Conservation (phyloP, 148 eudicot species). For the Silene uniflora region DNA sequence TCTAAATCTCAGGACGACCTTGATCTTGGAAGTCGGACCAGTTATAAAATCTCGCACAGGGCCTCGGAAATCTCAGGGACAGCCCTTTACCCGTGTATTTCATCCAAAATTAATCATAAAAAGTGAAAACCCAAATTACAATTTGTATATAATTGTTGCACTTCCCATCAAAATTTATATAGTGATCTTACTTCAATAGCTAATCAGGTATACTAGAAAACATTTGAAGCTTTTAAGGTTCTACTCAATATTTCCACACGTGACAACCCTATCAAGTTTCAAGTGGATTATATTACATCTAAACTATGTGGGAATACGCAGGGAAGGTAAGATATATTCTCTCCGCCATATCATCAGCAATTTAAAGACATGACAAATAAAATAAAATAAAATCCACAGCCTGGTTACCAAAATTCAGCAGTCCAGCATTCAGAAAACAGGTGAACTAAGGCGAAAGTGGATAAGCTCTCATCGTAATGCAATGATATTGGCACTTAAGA, state of each 20-base stretch:
- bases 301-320: too few relatives aligned
- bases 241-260: background rate
- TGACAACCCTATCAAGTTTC: background rate
- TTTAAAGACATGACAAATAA: too few relatives aligned
- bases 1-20: background rate
- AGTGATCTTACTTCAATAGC: background rate
- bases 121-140: background rate
- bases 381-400: background rate
- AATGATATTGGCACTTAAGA: background rate
- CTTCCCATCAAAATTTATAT: background rate
- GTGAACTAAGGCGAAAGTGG: background rate
- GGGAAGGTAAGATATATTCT: background rate
- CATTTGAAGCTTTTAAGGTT: background rate
- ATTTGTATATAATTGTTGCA: background rate
- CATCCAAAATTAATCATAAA: background rate
- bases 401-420: background rate
- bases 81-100: background rate
- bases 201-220: background rate
- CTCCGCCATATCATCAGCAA: background rate
- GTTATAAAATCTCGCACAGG: background rate
- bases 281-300: background rate
- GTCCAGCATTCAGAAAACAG: background rate
- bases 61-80: too few relatives aligned
- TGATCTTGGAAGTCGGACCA: background rate
- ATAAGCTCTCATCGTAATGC: background rate